Base-by-base conservation (phyloP, 2,329 filamentous ascomycete species). In the Trichophyton rubrum region DNA sequence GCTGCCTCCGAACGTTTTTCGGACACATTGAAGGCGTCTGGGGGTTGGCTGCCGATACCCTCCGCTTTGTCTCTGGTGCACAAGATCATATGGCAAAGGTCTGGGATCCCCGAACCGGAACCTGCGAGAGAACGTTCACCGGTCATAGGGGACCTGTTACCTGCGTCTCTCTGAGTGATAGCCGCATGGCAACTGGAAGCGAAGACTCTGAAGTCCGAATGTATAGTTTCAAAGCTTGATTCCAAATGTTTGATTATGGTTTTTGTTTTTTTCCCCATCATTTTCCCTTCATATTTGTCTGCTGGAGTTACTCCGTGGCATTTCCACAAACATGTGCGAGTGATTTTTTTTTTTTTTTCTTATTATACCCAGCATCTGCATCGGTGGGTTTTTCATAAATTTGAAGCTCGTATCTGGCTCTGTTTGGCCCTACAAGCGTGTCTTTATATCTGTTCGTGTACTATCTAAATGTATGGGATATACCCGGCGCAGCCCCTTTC, bases 11-110 rank as follows among this genome's bases (percentile, higher is more conserved):
- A 63, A 95, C 90, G 35, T 95, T 96, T 78, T 99, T 97, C 71
- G 93, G 93, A 0, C 93, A 99, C 69, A 83, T 99, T 22, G 93
- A 99, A 73, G 93, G 93, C 35, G 87, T 99, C 20, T 99, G 93
- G 93, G 88, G 89, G 4, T 80, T 99, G 2, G 89, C 88, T 0
- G 92, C 89, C 2, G 92, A 97, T 73, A 91, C 88, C 0, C 77
- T 97, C 20, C 85, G 93, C 9, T 84, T 96, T 15, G 90, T 97
- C 13, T 90, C 87, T 17, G 92, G 91, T 0, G 88, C 89, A 9
- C 90, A 97, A 72, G 93, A 99, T 74, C 86, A 89, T 47, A 95
- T 92, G 84, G 88, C 96, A 68, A 97, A 97, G 77, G 85, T 89
- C 35, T 99, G 93, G 93, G 92, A 97, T 74, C 88, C 92, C 15